Base-by-base conservation (phyloP, 345 rosid genomes). In the Psidium friedrichsthalianum region DNA sequence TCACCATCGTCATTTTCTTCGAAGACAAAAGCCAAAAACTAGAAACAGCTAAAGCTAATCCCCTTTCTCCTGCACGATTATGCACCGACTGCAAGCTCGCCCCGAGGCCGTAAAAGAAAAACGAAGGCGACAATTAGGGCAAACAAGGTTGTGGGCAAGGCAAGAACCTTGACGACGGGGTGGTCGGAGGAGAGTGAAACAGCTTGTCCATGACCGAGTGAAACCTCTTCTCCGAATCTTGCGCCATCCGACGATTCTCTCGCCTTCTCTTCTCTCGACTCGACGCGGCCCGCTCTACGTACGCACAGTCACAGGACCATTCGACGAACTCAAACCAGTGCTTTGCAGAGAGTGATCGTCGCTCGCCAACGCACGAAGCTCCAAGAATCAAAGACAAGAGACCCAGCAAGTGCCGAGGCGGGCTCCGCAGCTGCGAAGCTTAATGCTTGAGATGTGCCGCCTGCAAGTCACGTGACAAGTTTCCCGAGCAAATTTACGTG, bases 161-260 rank as follows among this genome's bases (percentile, higher is more conserved):
- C 52, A 78, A 44, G 78, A 82, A 93, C 99, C 95, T 91, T 85
- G 96, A 87, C 59, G 94, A 87, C 52, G 83, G 32, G 64, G 88
- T 18, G 85, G 89, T 20, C 84, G 95, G 86, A 22, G 94, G 90
- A 54, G 92, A 82, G 24, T 91, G 90, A 53, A 95, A 94, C 88
- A 95, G 97, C 89, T 94, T 94, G 86, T 95, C 94, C 98, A 97
- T 95, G 88, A 97, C 92, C 25, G 96, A 93, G 86, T 93, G 94
- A 74, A 96, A 94, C 86, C 93, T 91, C 94, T 94, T 94, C 94
- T 95, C 97, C 12, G 95, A 89, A 85, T 95, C 96, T 81, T 89
- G 90, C 44, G 92, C 92, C 98, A 95, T 96, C 18, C 52, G 8
- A 18, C 84, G 18, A 16, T 29, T 42, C 44, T 27, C 56, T 32